phyloP scores from a whole-genome alignment of 2,329 filamentous ascomycete genomes.

The Calonectria multiphialidica region DNA sequence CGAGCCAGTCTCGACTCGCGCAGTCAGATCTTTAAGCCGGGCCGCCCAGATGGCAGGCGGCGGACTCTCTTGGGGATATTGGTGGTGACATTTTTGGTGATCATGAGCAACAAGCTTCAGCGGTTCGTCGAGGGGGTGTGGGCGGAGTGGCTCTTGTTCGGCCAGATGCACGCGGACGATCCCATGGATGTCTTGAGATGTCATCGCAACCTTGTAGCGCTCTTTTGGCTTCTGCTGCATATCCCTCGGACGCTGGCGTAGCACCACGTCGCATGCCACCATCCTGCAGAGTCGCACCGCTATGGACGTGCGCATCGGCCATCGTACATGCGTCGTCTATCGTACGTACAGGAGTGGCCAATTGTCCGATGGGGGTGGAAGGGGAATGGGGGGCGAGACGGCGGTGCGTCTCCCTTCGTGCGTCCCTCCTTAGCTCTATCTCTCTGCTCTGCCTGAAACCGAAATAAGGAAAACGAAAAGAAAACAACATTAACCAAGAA shows the following conservation, averaged over 20 bases:
- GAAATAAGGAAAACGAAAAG: neutral
- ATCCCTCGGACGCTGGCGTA: neutral
- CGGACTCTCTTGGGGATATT: conserved; percentile 7
- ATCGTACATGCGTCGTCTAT: conserved; percentile 29
- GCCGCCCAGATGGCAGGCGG: conserved; percentile 20
- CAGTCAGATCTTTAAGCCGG: conserved; percentile 25
- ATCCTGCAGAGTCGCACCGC: conserved; percentile 13
- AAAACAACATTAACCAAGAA: too few species aligned
- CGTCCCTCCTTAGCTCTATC: neutral
- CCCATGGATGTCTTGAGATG: conserved; percentile 23
- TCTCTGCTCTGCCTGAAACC: neutral
- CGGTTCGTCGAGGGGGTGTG: conserved; percentile 3
- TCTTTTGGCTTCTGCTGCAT: conserved; percentile 15
- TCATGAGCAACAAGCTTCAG: conserved; percentile 1
- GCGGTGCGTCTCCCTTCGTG: too few species aligned
- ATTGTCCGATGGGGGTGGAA: conserved; percentile 21
- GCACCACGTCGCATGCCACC: conserved; percentile 12
- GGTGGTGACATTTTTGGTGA: neutral
- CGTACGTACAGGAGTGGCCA: conserved; percentile 24
- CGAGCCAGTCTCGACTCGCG: conserved; percentile 27
- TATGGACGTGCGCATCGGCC: conserved; percentile 22
- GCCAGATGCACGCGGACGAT: conserved; percentile 25
- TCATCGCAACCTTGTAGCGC: conserved; percentile 13
- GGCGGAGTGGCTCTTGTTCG: neutral
- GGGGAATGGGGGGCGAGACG: too few species aligned